A percentile compares a stretch with the other conserved stretches of the same genome.
These are phyloP conservation scores for Phytophthora hybrid DNA, from an alignment of 352 stramenopile genomes.

Conservation along the genomic window DNA sequence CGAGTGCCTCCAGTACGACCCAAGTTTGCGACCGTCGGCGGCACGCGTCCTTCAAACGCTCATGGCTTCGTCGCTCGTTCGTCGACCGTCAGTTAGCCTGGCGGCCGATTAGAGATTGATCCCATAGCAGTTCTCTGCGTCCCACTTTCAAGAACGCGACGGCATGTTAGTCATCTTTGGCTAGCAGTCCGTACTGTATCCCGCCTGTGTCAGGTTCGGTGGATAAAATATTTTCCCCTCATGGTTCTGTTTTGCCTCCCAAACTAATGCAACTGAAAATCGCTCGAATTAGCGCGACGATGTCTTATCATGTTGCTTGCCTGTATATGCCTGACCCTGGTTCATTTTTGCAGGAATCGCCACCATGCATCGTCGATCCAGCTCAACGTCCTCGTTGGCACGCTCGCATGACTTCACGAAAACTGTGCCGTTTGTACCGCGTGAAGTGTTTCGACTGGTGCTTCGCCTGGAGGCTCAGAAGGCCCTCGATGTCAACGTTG, in stretches of 20 bases:
- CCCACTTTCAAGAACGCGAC: constrained; percentile 31
- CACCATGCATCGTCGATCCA: constrained; percentile 21
- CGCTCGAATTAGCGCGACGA: constrained; percentile 25
- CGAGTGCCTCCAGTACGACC: constrained; percentile 86
- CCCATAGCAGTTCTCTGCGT: constrained; percentile 18
- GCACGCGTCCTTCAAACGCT: constrained; percentile 79
- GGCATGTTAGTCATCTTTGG: constrained; percentile 15
- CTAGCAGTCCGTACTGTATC: constrained; percentile 40
- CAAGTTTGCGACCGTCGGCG: constrained; percentile 68
- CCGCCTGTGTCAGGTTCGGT: constrained; percentile 27
- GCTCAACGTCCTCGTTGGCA: constrained; percentile 18
- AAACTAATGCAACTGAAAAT: constrained; percentile 6
- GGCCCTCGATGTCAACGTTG: constrained; percentile 59
- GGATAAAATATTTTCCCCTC: constrained; percentile 33
- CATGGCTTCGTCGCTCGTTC: constrained; percentile 68
- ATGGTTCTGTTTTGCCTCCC: constrained; percentile 11
- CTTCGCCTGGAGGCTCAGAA: constrained; percentile 71
- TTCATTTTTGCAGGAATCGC: constrained; percentile 4
- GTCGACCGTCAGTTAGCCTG: constrained; percentile 56
- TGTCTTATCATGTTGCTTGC: constrained; percentile 15
- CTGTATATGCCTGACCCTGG: not conserved
- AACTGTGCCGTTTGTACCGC: constrained; percentile 56
- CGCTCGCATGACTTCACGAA: constrained; percentile 16
- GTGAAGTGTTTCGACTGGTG: constrained; percentile 76
- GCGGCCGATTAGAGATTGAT: constrained; percentile 42